Conservation (phyloP, 139 green algal species). For the Zygnema circumcarinatum region DNA sequence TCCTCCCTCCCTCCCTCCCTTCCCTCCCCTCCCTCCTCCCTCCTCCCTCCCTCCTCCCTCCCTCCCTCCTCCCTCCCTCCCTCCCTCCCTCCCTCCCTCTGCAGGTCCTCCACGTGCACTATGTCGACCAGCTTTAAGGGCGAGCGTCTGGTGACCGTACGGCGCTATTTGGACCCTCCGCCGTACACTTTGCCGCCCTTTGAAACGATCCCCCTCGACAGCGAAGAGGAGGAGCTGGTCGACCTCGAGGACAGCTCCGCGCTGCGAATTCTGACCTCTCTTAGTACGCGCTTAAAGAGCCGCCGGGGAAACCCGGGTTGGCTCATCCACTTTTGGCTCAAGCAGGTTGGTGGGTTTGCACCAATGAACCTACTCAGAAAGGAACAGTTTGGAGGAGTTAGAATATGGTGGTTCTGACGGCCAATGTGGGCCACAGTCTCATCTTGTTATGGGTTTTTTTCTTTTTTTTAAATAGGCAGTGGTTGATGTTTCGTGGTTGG, state of each 20-base stretch:
- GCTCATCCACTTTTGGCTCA: constrained; percentile 4
- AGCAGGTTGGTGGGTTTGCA: neutral
- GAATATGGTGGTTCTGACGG: too few species aligned
- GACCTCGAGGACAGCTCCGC: neutral
- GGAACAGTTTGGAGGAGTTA: too few species aligned
- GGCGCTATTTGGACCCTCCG: neutral
- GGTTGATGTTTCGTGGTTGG: too few species aligned
- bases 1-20: too few species aligned
- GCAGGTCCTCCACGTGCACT: too few species aligned
- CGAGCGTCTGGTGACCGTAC: neutral
- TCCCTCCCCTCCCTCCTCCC: too few species aligned
- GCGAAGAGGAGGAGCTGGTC: neutral
- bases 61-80: too few species aligned
- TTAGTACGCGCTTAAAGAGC: neutral
- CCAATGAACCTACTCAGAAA: neutral
- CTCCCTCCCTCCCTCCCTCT: too few species aligned
- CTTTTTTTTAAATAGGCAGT: too few species aligned
- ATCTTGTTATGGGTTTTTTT: too few species aligned
- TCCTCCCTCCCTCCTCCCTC: too few species aligned
- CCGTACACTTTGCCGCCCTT: neutral
- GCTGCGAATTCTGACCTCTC: neutral
- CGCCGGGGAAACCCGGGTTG: neutral
- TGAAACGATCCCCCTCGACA: neutral
- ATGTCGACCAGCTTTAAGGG: neutral
- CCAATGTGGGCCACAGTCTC: too few species aligned